phyloP scores from a whole-genome alignment of 1,139 yeast genomes.

The Insectozyma bohioensis region DNA sequence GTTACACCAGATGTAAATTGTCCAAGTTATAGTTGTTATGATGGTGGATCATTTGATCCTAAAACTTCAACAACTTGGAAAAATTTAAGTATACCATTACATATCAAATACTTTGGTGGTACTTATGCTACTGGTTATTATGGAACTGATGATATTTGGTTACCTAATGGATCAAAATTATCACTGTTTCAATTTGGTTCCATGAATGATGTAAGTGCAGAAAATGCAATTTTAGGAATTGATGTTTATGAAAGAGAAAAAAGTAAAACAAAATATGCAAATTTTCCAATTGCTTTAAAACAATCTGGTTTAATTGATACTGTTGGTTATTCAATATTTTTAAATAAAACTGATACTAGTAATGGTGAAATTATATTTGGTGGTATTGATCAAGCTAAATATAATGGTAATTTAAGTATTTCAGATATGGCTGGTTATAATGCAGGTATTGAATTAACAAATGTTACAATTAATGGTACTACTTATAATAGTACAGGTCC shows the following conservation, averaged over 20 bases:
- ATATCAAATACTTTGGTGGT: constrained; percentile 13
- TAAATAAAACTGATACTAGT: constrained; percentile 20
- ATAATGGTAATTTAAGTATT: constrained; percentile 19
- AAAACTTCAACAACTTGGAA: constrained; percentile 6
- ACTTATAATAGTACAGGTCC: constrained; percentile 1
- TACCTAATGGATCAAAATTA: constrained; percentile 13
- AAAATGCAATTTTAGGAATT: constrained; percentile 21
- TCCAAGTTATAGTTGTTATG: constrained; percentile 4
- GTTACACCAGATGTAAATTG: constrained; percentile 9
- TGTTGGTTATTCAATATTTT: constrained; percentile 34
- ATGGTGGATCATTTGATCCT: constrained; percentile 6
- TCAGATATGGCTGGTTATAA: constrained; percentile 1
- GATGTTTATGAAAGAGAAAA: constrained; percentile 15
- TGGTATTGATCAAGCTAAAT: constrained; percentile 29
- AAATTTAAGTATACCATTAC: constrained; percentile 8
- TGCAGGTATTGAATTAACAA: not conserved
- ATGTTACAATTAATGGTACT: not conserved
- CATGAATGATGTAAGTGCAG: constrained; percentile 11
- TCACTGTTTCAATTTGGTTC: constrained; percentile 18
- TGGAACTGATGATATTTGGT: constrained; percentile 43
- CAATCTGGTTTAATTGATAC: constrained; percentile 48
- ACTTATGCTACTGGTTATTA: constrained; percentile 49
- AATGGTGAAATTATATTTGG: constrained; percentile 28
- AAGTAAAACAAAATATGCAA: constrained; percentile 23
- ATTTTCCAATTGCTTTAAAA: constrained; percentile 30